Evolutionary conservation across 805 yeast genomes (phyloP).

Genomic region (Vanderwaltozyma polyspora): DNA sequence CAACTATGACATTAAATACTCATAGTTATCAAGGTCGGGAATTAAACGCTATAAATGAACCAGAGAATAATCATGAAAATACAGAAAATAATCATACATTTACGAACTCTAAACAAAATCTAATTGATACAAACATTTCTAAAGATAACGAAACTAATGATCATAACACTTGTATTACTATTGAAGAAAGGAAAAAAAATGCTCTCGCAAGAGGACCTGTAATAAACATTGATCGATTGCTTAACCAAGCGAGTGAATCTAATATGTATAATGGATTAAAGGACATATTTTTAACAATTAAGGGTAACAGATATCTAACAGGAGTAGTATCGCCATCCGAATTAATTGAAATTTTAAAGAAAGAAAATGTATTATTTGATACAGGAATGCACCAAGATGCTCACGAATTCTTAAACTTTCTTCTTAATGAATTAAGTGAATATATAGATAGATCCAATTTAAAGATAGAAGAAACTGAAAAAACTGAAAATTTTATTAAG

Average conservation of each 20-base stretch:
- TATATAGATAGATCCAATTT: slow-evolving; percentile 17
- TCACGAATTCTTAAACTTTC: slow-evolving; percentile 85
- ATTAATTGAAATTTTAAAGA: slow-evolving; percentile 64
- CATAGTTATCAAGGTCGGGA: no score
- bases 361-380: slow-evolving; percentile 74
- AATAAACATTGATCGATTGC: slow-evolving; percentile 57
- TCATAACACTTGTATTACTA: no score
- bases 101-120: no score
- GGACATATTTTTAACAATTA: slow-evolving; percentile 76
- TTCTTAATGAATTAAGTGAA: slow-evolving; percentile 64
- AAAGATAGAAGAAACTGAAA: neutral
- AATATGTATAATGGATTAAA: slow-evolving; percentile 57
- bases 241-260: slow-evolving; percentile 32
- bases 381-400: slow-evolving; percentile 97
- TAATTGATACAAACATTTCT: no score
- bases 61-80: no score
- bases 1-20: no score
- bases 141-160: no score
- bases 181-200: slow-evolving; percentile 66
- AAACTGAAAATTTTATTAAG: slow-evolving; percentile 41
- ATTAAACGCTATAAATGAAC: no score
- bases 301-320: slow-evolving; percentile 52
- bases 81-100: no score
- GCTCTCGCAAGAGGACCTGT: slow-evolving; percentile 78
- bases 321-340: slow-evolving; percentile 81